A percentile compares a stretch with the other conserved stretches of the same genome.
phyloP scores from a whole-genome alignment of 148 eudicot species.

The Linanthus parryae region DNA sequence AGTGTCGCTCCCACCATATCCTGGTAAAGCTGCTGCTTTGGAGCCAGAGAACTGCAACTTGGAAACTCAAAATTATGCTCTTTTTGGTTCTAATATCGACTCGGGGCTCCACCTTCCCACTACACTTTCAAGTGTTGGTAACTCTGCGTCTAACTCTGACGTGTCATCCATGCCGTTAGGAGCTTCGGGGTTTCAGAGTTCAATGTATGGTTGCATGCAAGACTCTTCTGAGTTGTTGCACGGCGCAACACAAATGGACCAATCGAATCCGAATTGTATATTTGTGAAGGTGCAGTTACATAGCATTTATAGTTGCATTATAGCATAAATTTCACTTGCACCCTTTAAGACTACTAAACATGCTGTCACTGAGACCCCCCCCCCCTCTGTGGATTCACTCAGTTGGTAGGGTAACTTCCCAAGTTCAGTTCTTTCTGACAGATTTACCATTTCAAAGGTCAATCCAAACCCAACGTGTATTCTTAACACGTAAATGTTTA shows the following conservation, averaged over 20 bases:
- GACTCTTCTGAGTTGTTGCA: slow-evolving; percentile 79
- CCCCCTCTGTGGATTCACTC: no score
- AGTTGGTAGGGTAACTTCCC: no score
- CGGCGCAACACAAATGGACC: slow-evolving; percentile 65
- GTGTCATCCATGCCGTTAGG: slow-evolving; percentile 62
- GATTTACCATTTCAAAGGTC: no score
- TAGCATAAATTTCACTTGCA: no score
- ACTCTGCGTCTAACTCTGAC: slow-evolving; percentile 45
- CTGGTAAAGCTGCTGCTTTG: slow-evolving; percentile 54
- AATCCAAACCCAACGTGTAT: no score
- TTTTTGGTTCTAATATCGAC: slow-evolving; percentile 65
- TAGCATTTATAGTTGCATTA: no score
- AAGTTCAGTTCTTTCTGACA: no score
- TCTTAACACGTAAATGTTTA: no score
- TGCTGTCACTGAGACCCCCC: no score
- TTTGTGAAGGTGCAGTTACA: slow-evolving; percentile 66
- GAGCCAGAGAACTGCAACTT: slow-evolving; percentile 59
- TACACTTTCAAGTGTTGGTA: slow-evolving; percentile 52
- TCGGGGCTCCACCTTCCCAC: slow-evolving; percentile 79
- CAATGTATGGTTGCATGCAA: slow-evolving; percentile 58
- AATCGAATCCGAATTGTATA: slow-evolving; percentile 42
- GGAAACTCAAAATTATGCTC: slow-evolving; percentile 59
- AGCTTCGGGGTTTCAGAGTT: slow-evolving; percentile 60
- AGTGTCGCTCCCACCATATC: slow-evolving; percentile 60
- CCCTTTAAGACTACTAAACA: no score